phyloP scores from a whole-genome alignment of 345 rosid species.

The Populus pruinosa region DNA sequence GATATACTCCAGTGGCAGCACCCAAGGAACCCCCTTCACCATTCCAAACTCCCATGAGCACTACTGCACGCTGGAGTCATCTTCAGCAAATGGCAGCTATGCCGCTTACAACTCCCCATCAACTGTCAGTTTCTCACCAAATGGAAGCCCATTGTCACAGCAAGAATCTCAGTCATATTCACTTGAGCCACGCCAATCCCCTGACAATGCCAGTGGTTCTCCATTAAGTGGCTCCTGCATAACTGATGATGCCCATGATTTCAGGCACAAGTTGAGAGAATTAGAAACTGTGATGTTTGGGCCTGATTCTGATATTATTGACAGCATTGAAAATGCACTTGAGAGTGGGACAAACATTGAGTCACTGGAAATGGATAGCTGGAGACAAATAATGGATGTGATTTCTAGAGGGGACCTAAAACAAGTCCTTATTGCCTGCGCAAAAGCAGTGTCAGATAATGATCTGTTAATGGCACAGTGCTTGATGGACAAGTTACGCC shows the following conservation, averaged over 20 bases:
- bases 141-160: conserved; percentile 46
- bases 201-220: conserved; percentile 52
- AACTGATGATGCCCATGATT: conserved; percentile 61
- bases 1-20: conserved; percentile 25
- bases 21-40: conserved; percentile 26
- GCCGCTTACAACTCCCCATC: conserved; percentile 39
- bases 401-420: conserved; percentile 56
- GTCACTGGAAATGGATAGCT: conserved; percentile 36
- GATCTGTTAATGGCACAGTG: conserved; percentile 61
- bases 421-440: conserved; percentile 61
- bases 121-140: conserved; percentile 42
- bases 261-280: conserved; percentile 69
- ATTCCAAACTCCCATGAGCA: conserved; percentile 37
- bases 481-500: conserved; percentile 62
- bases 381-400: conserved; percentile 52
- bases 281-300: conserved; percentile 81
- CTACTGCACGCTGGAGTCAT: conserved; percentile 63
- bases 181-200: conserved; percentile 40
- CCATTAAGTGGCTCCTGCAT: conserved; percentile 70
- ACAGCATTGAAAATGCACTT: conserved; percentile 34
- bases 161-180: conserved; percentile 45
- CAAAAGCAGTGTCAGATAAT: conserved; percentile 75
- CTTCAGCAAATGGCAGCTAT: conserved; percentile 39
- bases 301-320: conserved; percentile 59
- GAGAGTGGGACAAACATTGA: conserved; percentile 17